phyloP scores from a whole-genome alignment of 225 moss, liverwort and hornwort species.

The Marchantia paleacea region DNA sequence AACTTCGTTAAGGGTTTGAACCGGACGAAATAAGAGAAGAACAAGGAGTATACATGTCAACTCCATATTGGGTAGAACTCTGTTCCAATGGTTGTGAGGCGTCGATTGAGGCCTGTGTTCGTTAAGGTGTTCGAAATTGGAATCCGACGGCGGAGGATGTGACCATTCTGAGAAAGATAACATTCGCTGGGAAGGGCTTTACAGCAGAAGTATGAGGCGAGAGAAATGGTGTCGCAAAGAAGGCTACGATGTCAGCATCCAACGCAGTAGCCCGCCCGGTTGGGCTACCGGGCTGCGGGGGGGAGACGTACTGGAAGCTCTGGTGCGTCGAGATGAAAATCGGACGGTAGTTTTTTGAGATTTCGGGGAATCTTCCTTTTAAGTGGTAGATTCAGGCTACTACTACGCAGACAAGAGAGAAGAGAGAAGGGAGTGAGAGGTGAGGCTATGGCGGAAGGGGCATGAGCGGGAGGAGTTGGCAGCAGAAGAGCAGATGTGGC shows the following conservation, averaged over 20 bases:
- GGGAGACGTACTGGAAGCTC: neutral
- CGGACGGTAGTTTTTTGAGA: neutral
- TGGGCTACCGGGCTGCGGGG: neutral
- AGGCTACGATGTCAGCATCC: neutral
- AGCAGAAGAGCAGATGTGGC: constrained; percentile 16
- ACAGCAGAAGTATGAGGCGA: neutral
- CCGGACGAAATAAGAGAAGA: constrained; percentile 1
- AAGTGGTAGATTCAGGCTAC: constrained; percentile 1
- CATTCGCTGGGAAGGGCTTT: neutral
- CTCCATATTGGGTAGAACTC: neutral
- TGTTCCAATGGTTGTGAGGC: neutral
- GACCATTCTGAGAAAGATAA: neutral
- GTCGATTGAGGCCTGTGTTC: constrained; percentile 12
- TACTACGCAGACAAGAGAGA: neutral
- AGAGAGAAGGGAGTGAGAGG: neutral
- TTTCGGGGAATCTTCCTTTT: neutral
- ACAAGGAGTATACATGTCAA: neutral
- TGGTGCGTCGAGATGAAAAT: neutral
- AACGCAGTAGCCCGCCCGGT: neutral
- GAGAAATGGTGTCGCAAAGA: neutral
- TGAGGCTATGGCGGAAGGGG: constrained; percentile 19
- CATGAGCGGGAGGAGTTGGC: constrained; percentile 6
- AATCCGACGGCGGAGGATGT: neutral
- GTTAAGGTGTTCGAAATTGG: constrained; percentile 9
- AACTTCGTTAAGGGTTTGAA: constrained; percentile 9